Evolutionary conservation across 2,329 filamentous ascomycete genomes (phyloP), one percentile per base, ranked within the genome.

Genomic region (Raffaelea ambrosiae): DNA sequence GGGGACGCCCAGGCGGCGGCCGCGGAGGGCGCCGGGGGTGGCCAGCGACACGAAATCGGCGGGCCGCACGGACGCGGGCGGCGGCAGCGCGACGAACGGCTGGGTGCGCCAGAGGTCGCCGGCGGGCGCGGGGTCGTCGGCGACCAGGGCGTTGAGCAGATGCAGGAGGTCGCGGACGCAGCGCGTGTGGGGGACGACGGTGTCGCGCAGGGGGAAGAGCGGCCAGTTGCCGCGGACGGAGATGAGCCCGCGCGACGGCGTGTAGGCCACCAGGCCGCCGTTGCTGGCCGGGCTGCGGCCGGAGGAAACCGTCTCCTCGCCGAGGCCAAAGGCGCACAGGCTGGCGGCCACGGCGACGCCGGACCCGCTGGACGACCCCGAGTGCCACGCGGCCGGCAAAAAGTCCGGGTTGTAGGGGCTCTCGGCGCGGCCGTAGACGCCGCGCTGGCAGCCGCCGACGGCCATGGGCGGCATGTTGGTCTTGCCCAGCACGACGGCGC

Each of bases 161-260:
- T 22, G 43, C 14, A 39, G n/a, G 19, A 45, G 35, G 33, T 45
- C 43, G 13, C 19, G n/a, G 11, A 39, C 33, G 35, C 11, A 18
- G 31, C 43, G 43, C 33, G 43, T 45, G 43, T 45, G 43, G 13
- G 43, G 76, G 0, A 76, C 72, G 0, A 77, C 58, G 0, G 74
- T 70, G 57, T 81, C 76, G 52, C 75, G 78, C 0, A 72, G 77
- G 0, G 73, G 68, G 53, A 75, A 80, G 1, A 81, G 58, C 3
- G 77, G 75, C 69, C 73, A 78, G 5, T 71, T 60, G 0, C 77
- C 77, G 1, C 74, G 65, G 9, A 70, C 67, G 2, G 74, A 70
- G n/a, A 81, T 62, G 0, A 74, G 51, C 0, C 74, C 73, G 38
- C 71, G 65, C 0, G 74, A 79, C 0, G 77, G 75, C 0, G 77